A percentile compares a stretch with the other conserved stretches of the same genome.
These are phyloP conservation scores for Urostyla sp. DNA, from an alignment of 73 alveolate species.

Conservation along the genomic window DNA sequence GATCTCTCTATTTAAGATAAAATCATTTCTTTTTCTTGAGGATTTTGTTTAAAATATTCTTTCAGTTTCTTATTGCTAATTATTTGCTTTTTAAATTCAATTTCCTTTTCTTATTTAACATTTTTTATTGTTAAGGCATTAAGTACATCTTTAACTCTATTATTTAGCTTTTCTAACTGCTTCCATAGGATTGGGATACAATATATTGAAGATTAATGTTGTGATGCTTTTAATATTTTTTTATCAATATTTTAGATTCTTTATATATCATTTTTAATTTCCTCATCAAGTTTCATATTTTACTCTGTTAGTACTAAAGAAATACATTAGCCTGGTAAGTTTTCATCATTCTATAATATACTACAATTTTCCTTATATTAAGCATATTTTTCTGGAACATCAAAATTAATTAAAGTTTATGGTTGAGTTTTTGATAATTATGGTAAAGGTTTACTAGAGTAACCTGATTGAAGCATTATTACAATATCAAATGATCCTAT, in stretches of 20 bases:
- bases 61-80: constrained; percentile 50
- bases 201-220: no score
- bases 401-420: constrained; percentile 31
- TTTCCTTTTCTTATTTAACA: constrained; percentile 53
- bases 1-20: constrained; percentile 6
- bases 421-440: neutral
- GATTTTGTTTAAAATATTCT: constrained; percentile 55
- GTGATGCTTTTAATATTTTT: no score
- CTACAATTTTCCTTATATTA: constrained; percentile 31
- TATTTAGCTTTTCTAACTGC: constrained; percentile 56
- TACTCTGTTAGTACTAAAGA: constrained; percentile 17
- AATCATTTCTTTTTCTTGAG: constrained; percentile 64
- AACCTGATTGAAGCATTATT: constrained; percentile 7
- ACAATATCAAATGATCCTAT: constrained; percentile 55
- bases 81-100: constrained; percentile 68
- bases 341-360: constrained; percentile 3
- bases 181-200: constrained; percentile 66
- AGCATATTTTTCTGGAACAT: constrained; percentile 39
- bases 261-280: neutral
- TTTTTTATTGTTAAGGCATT: constrained; percentile 35
- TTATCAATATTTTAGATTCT: no score
- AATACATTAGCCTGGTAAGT: neutral
- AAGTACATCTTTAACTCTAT: constrained; percentile 59
- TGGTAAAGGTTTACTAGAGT: constrained; percentile 19
- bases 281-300: neutral